Conservation (phyloP, 495 filamentous ascomycete species). For the Lepidopterella palustris region DNA sequence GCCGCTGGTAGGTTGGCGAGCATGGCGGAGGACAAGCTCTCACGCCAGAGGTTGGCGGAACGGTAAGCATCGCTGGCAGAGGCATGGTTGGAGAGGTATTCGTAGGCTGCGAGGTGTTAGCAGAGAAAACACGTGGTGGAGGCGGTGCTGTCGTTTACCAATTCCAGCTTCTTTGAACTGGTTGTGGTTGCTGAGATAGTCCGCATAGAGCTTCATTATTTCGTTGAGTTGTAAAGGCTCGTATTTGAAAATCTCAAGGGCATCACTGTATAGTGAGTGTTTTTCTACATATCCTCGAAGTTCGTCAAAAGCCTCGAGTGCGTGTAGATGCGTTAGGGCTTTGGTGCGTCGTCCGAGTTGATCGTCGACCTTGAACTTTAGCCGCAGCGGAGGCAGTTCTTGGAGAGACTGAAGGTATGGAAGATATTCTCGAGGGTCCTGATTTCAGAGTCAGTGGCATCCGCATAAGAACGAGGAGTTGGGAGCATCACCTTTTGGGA, state of each 20-base stretch:
- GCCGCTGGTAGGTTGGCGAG: slow-evolving; percentile 53
- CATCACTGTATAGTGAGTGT: slow-evolving; percentile 69
- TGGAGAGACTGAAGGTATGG: slow-evolving; percentile 87
- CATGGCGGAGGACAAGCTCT: slow-evolving; percentile 71
- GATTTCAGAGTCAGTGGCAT: neutral
- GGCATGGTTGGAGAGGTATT: slow-evolving; percentile 67
- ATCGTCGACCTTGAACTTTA: slow-evolving; percentile 81
- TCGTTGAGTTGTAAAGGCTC: slow-evolving; percentile 52
- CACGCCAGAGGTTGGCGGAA: slow-evolving; percentile 79
- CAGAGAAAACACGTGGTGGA: neutral
- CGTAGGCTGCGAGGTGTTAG: slow-evolving; percentile 55
- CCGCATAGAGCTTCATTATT: slow-evolving; percentile 70
- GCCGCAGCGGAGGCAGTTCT: slow-evolving; percentile 57
- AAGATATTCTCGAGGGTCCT: slow-evolving; percentile 89
- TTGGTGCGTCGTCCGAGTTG: slow-evolving; percentile 68
- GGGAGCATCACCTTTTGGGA: slow-evolving; percentile 62
- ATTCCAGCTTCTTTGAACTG: slow-evolving; percentile 77
- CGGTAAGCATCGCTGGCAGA: slow-evolving; percentile 74
- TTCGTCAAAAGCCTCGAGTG: slow-evolving; percentile 64
- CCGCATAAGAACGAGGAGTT: neutral
- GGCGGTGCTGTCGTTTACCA: slow-evolving; percentile 36
- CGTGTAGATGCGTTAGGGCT: slow-evolving; percentile 68
- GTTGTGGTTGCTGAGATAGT: slow-evolving; percentile 64
- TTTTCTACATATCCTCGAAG: slow-evolving; percentile 65
- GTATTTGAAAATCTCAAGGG: slow-evolving; percentile 79